Percentiles rank a stretch among this genome's conserved stretches.
Evolutionary conservation across 495 filamentous ascomycete species (phyloP).

Genomic region (Aspergillus kassunensis): DNA sequence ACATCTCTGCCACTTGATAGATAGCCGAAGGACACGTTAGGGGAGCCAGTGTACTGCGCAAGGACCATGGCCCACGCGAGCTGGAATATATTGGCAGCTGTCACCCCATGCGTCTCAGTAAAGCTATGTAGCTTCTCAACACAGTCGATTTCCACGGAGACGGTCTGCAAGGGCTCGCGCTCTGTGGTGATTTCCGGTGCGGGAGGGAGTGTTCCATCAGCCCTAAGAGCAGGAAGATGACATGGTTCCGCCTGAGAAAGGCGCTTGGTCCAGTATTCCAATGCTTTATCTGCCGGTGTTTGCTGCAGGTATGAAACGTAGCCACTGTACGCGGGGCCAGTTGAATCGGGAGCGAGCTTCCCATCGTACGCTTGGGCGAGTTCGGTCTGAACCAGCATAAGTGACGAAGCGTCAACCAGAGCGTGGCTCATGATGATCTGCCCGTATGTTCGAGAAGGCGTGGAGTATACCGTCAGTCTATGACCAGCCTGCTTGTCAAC

Average conservation of each 20-base stretch:
- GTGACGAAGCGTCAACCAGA: slow-evolving; percentile 9
- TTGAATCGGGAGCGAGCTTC: background rate
- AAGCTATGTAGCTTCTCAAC: background rate
- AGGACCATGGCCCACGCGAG: slow-evolving; percentile 12
- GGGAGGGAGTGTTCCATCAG: background rate
- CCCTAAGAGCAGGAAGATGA: slow-evolving; percentile 1
- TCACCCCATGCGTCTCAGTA: slow-evolving; percentile 2
- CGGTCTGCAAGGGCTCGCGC: background rate
- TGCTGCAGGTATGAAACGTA: slow-evolving; percentile 24
- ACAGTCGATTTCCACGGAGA: background rate
- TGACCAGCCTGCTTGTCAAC: background rate
- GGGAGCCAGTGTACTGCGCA: slow-evolving; percentile 1
- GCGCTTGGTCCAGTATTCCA: slow-evolving; percentile 6
- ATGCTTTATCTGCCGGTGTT: slow-evolving; percentile 11
- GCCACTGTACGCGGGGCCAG: slow-evolving; percentile 1
- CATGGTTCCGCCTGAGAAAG: slow-evolving; percentile 16
- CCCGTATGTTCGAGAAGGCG: background rate
- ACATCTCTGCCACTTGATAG: slow-evolving; percentile 12
- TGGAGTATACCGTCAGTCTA: slow-evolving; percentile 10
- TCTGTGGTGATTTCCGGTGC: background rate
- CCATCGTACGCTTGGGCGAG: slow-evolving; percentile 11
- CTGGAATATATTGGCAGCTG: slow-evolving; percentile 9
- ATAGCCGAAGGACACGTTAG: slow-evolving; percentile 12
- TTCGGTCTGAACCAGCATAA: slow-evolving; percentile 5
- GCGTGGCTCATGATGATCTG: slow-evolving; percentile 10